Evolutionary conservation across 2,329 filamentous ascomycete species (phyloP).

Genomic region (Fusarium drepaniforme): DNA sequence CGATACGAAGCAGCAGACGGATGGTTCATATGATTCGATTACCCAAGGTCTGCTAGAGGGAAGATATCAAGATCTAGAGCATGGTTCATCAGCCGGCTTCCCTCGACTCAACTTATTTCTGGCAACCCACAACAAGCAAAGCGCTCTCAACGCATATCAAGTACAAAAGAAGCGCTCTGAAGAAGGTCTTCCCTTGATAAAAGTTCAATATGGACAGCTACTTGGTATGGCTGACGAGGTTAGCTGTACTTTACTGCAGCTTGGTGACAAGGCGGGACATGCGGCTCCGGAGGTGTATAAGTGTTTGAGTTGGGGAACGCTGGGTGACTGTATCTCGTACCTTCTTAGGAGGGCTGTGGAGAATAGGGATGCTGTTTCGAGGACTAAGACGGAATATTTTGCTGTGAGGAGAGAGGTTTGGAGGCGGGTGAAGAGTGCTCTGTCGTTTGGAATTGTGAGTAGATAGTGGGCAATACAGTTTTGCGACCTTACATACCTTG

Average conservation of each 20-base stretch:
- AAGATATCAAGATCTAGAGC: neutral
- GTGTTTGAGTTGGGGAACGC: neutral
- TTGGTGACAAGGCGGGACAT: neutral
- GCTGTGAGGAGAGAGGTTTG: neutral
- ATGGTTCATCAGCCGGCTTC: neutral
- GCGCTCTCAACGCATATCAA: neutral
- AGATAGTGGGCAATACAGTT: neutral
- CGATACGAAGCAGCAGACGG: neutral
- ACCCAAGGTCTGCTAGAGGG: neutral
- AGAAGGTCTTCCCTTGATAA: neutral
- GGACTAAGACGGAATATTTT: neutral
- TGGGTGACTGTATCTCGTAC: neutral
- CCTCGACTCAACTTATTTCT: neutral
- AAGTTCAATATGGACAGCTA: neutral
- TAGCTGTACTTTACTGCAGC: neutral
- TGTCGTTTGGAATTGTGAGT: neutral
- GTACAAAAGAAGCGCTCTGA: neutral
- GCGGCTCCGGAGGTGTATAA: neutral
- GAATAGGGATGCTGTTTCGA: neutral
- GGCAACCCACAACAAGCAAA: neutral
- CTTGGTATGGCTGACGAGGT: neutral
- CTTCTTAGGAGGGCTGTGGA: neutral
- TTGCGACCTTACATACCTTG: too few relatives aligned
- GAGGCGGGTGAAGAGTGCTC: neutral
- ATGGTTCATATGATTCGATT: neutral